phyloP scores from a whole-genome alignment of 2,329 filamentous ascomycete species.

The Ophiostoma ips region DNA sequence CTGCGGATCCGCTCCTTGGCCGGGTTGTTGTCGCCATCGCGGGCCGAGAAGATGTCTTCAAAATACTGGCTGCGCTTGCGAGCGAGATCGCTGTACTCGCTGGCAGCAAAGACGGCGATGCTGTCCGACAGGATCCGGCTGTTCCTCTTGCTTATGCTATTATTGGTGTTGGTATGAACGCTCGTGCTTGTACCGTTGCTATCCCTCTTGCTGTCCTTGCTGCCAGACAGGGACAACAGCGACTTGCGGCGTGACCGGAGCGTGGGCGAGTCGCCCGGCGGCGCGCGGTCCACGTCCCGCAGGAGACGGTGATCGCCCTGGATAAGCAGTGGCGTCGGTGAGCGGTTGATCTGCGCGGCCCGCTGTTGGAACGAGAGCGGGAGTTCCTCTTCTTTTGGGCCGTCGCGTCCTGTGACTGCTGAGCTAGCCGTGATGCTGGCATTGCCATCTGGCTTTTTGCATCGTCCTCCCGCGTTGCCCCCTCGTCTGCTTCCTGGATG shows the following conservation, averaged over 20 bases:
- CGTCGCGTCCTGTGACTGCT: no score
- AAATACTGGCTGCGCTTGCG: constrained; percentile 29
- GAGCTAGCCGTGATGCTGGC: no score
- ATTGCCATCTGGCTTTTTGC: no score
- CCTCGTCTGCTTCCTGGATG: no score
- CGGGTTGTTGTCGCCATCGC: constrained; percentile 18
- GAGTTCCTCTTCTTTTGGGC: no score
- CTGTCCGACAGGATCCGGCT: not conserved
- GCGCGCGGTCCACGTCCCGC: constrained; percentile 26
- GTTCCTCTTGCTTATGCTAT: not conserved
- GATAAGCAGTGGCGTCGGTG: constrained; percentile 19
- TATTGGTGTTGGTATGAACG: not conserved
- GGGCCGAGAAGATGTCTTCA: constrained; percentile 28
- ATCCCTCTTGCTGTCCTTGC: not conserved
- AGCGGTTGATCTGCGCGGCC: constrained; percentile 1
- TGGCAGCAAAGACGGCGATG: not conserved
- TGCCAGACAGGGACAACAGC: not conserved
- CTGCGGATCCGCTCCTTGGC: constrained; percentile 33
- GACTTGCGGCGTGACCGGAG: constrained; percentile 17
- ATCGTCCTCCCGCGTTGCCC: no score
- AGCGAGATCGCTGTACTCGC: not conserved
- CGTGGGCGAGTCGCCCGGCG: constrained; percentile 25
- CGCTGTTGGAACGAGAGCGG: no score
- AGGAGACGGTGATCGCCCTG: constrained; percentile 23
- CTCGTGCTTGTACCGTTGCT: not conserved